Base-by-base conservation (phyloP, 2,329 filamentous ascomycete genomes). In the Graphiopsis chlorocephala region DNA sequence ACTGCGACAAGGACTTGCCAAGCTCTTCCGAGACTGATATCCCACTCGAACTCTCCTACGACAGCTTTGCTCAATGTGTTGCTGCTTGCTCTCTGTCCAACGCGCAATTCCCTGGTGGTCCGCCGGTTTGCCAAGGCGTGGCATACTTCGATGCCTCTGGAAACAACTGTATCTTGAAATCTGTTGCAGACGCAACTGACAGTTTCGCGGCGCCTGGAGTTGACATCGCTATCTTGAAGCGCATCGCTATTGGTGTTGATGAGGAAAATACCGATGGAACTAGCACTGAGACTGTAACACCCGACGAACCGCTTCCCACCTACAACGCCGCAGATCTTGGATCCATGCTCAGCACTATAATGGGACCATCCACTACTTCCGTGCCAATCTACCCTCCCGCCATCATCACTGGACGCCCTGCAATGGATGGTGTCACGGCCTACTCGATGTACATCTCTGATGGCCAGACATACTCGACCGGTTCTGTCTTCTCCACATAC, bases 131-230 rank as follows among this genome's bases (percentile, higher is more conserved):
- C 65, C 69, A 74, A 64, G 74, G 72, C 38, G 69, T 72, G 10
- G 72, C 71, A 5, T 75, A 71, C 69, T 73, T 72, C 64, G 67
- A 67, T n/a, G 63, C 67, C n/a, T 45, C 66, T 7, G 71, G 70
- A 11, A 68, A 68, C 42, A 76, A 75, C 56, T 77, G 75, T 62
- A 74, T 75, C 67, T 63, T 77, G 56, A 76, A 76, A 64, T 59
- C 67, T 2, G 66, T 67, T 14, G 69, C 70, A 14, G 53, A 58
- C 20, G 50, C 47, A 7, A 71, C 73, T 25, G 66, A 63, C 14
- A 70, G 66, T 12, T 69, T 73, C 7, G 56, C 69, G 8, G 70
- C 70, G 14, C 35, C 64, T 12, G 73, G 73, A 15, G 68, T 73
- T 45, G 68, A 73, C 63, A 71, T 70, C 29, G 75, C 73, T 23